Conservation (phyloP, 2,329 filamentous ascomycete species). For the Ophiostoma sp. region DNA sequence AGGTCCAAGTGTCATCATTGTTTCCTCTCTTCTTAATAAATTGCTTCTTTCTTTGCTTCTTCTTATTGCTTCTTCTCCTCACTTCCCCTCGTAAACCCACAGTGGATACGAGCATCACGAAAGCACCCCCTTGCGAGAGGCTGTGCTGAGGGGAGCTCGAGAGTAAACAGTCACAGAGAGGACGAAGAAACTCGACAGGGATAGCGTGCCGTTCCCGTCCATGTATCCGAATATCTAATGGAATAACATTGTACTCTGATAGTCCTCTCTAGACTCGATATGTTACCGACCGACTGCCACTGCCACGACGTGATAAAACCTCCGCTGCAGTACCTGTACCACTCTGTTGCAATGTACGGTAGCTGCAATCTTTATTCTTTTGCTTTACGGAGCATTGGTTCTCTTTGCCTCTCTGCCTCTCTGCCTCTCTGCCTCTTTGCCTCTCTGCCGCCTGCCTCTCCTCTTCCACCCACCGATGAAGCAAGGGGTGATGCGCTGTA, state of each 20-base stretch:
- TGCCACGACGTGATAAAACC: conserved; percentile 2
- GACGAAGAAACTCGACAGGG: neutral
- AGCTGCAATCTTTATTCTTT: too few species aligned
- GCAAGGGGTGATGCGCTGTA: conserved; percentile 15
- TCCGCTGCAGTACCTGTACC: conserved; percentile 8
- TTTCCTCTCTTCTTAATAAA: neutral
- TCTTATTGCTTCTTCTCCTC: neutral
- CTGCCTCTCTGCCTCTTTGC: neutral
- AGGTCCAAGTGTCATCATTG: neutral
- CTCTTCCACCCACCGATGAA: neutral
- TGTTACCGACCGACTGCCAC: neutral
- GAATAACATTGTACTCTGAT: neutral
- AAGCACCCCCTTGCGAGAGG: conserved; percentile 14
- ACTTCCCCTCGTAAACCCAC: conserved; percentile 1
- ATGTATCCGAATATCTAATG: neutral
- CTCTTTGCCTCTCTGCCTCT: neutral
- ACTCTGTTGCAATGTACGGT: neutral
- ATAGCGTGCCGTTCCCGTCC: conserved; percentile 4
- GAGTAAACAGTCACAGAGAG: neutral
- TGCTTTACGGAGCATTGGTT: too few species aligned
- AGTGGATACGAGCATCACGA: neutral
- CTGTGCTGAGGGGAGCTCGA: conserved; percentile 2
- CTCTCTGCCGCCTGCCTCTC: neutral
- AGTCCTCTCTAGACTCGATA: too few species aligned
- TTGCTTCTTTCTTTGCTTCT: neutral